Evolutionary conservation across 345 rosid genomes (phyloP).

Genomic region (Boechera stricta): DNA sequence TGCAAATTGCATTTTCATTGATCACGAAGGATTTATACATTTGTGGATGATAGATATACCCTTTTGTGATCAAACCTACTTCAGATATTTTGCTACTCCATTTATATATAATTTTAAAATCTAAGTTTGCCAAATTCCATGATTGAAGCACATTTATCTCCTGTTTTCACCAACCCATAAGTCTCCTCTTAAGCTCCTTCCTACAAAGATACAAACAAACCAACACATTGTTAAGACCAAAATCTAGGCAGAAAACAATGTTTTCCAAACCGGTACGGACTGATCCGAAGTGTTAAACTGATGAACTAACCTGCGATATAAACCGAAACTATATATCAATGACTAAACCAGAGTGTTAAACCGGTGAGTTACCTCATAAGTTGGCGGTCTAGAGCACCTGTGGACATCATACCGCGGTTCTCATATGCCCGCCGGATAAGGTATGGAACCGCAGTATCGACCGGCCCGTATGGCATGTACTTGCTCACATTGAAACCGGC

Average conservation of each 20-base stretch:
- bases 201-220: constrained; percentile 46
- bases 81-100: not conserved
- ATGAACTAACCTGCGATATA: not conserved
- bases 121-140: constrained; percentile 12
- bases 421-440: constrained; percentile 90
- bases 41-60: constrained; percentile 6
- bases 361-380: constrained; percentile 60
- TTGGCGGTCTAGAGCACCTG: constrained; percentile 67
- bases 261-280: not conserved
- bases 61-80: not conserved
- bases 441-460: constrained; percentile 75
- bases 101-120: not conserved
- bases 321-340: not conserved
- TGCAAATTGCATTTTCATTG: not conserved
- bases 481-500: constrained; percentile 91
- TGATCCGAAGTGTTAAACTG: not conserved
- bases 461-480: constrained; percentile 81
- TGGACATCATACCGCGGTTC: constrained; percentile 75
- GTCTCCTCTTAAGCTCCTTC: constrained; percentile 71
- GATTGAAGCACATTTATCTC: constrained; percentile 25
- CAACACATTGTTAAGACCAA: constrained; percentile 6
- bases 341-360: not conserved
- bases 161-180: constrained; percentile 46
- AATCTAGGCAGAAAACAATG: not conserved
- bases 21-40: constrained; percentile 1